These are phyloP conservation scores for Trichomonascaceae sp. DNA, from an alignment of 1,139 yeast genomes.

Conservation along the genomic window DNA sequence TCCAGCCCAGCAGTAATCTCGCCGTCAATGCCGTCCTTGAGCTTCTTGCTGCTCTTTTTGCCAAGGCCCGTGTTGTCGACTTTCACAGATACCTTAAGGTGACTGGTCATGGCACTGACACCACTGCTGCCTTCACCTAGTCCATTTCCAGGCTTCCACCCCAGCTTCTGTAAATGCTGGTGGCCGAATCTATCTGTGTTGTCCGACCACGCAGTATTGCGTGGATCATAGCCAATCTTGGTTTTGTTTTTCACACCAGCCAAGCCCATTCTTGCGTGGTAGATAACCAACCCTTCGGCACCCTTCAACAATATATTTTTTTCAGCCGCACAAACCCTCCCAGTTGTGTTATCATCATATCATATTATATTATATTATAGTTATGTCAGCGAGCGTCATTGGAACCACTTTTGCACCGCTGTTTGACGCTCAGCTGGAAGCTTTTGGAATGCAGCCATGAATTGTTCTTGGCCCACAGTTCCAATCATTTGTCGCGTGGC, in stretches of 20 bases:
- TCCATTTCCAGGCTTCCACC: conserved; percentile 90
- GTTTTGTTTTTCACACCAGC: conserved; percentile 78
- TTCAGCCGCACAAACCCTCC: too few relatives aligned
- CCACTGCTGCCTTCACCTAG: conserved; percentile 48
- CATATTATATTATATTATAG: too few relatives aligned
- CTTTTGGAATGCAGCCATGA: conserved; percentile 47
- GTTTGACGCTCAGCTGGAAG: conserved; percentile 51
- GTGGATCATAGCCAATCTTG: conserved; percentile 82
- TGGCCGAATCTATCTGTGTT: conserved; percentile 78
- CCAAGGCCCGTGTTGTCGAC: conserved; percentile 82
- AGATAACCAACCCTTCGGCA: too few relatives aligned
- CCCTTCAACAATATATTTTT: too few relatives aligned
- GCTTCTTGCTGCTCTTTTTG: conserved; percentile 49
- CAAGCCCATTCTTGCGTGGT: conserved; percentile 55
- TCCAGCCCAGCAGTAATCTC: conserved; percentile 88
- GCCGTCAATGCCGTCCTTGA: conserved; percentile 33
- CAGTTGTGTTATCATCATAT: too few relatives aligned
- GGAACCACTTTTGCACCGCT: conserved; percentile 36
- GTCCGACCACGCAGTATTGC: conserved; percentile 92
- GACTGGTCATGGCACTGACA: conserved; percentile 48
- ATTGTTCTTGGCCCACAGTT: conserved; percentile 44
- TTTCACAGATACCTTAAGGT: conserved; percentile 69
- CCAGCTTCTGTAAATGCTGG: conserved; percentile 63
- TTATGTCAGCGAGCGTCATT: too few relatives aligned
- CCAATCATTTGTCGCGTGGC: conserved; percentile 37